A percentile compares a stretch with the other conserved stretches of the same genome.
Conservation (phyloP, 345 rosid genomes). For the Trapa bicornis region DNA sequence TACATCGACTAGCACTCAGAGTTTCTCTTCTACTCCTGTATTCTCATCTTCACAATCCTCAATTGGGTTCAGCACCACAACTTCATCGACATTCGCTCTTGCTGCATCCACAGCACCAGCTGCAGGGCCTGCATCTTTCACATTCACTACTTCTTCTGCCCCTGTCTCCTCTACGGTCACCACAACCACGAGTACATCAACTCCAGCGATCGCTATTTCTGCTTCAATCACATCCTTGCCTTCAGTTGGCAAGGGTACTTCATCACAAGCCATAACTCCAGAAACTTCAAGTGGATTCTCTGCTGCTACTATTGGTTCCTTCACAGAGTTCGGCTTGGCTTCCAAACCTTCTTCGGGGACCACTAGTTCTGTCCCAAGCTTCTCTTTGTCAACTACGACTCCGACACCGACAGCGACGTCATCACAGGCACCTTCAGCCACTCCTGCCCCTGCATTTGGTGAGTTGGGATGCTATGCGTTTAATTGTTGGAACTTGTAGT, state of each 20-base stretch:
- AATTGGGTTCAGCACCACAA: slow-evolving; percentile 26
- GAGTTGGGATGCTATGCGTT: slow-evolving; percentile 19
- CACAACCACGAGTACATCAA: slow-evolving; percentile 28
- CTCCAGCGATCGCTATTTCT: slow-evolving; percentile 21
- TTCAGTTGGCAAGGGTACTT: slow-evolving; percentile 25
- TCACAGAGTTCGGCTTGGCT: slow-evolving; percentile 37
- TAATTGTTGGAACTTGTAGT: background rate
- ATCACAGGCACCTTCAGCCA: slow-evolving; percentile 35
- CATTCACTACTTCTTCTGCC: slow-evolving; percentile 20
- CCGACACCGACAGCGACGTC: slow-evolving; percentile 34
- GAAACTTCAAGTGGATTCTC: slow-evolving; percentile 9
- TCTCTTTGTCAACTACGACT: slow-evolving; percentile 40
- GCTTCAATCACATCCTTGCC: slow-evolving; percentile 15
- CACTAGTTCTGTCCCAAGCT: slow-evolving; percentile 48
- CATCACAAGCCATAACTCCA: slow-evolving; percentile 21
- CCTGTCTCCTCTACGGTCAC: slow-evolving; percentile 50
- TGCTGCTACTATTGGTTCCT: slow-evolving; percentile 26
- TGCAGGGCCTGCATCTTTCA: slow-evolving; percentile 20
- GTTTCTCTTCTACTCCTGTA: slow-evolving; percentile 26
- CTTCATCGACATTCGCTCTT: slow-evolving; percentile 25
- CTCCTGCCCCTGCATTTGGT: slow-evolving; percentile 40
- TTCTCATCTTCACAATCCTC: slow-evolving; percentile 37
- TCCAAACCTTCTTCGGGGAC: slow-evolving; percentile 36
- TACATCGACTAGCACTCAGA: slow-evolving; percentile 25
- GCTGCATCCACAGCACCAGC: slow-evolving; percentile 16